Conservation (phyloP, 2,329 filamentous ascomycete species). For the Fusarium liriodendri region DNA sequence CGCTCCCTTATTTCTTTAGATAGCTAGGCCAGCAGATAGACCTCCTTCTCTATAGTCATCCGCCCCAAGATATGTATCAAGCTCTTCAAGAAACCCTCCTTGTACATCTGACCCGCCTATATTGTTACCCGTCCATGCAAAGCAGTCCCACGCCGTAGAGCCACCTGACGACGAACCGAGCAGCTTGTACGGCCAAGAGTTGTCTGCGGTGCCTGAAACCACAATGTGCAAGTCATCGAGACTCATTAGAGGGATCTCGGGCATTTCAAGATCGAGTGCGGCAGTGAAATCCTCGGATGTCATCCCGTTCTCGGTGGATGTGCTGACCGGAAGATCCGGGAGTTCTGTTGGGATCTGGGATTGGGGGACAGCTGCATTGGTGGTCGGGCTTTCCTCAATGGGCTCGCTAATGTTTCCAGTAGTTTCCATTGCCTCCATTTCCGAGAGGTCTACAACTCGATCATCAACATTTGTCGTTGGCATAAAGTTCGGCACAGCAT, state of each 20-base stretch:
- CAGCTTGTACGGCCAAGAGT: not conserved
- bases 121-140: not conserved
- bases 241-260: not conserved
- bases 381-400: no score
- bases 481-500: not conserved
- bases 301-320: not conserved
- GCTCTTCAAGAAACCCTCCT: not conserved
- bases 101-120: not conserved
- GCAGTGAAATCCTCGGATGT: not conserved
- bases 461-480: not conserved
- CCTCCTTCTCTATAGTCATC: not conserved
- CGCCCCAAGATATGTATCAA: not conserved
- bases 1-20: not conserved
- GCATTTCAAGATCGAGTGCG: not conserved
- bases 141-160: not conserved
- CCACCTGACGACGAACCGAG: not conserved
- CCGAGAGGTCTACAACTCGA: not conserved
- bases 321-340: not conserved
- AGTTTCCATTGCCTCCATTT: not conserved
- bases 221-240: not conserved
- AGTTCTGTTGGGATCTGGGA: not conserved
- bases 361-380: not conserved
- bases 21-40: not conserved
- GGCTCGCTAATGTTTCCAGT: not conserved
- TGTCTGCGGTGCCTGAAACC: not conserved